Conservation (phyloP, 1,139 yeast genomes). For the Nakaseomyces nivariensis region DNA sequence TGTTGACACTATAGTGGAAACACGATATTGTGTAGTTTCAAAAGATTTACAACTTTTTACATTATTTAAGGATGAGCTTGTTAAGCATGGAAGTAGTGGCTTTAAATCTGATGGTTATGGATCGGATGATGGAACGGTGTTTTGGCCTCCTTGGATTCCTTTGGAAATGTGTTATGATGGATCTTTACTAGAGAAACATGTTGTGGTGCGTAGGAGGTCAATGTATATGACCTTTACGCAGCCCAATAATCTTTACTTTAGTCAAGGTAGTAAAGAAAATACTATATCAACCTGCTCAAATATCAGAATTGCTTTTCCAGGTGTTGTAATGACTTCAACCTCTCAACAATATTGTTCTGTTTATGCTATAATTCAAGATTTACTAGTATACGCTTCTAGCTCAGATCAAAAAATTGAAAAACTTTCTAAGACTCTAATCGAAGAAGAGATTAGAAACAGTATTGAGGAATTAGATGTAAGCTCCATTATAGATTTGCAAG, state of each 20-base stretch:
- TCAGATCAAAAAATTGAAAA: conserved; percentile 48
- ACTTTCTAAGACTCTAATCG: conserved; percentile 44
- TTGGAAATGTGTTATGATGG: conserved; percentile 64
- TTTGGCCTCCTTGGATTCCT: conserved; percentile 80
- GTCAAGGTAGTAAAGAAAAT: conserved; percentile 14
- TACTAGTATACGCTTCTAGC: conserved; percentile 52
- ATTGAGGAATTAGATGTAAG: conserved; percentile 30
- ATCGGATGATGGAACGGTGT: conserved; percentile 25
- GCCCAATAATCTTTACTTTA: conserved; percentile 55
- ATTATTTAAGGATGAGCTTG: conserved; percentile 39
- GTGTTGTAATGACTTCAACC: conserved; percentile 58
- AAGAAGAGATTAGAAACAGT: conserved; percentile 28
- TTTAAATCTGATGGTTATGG: conserved; percentile 34
- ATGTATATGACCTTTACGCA: conserved; percentile 49
- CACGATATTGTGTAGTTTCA: conserved; percentile 57
- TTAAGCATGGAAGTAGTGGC: conserved; percentile 33
- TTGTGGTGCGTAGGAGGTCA: conserved; percentile 55
- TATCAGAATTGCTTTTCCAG: conserved; percentile 51
- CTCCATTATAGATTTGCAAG: conserved; percentile 24
- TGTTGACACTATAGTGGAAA: conserved; percentile 44
- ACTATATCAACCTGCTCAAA: conserved; percentile 22
- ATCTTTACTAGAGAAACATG: conserved; percentile 42
- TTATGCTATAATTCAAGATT: conserved; percentile 52
- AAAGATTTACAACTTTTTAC: conserved; percentile 66
- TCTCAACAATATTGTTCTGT: conserved; percentile 65